Conservation (phyloP, 805 yeast species). For the Kregervanrija pseudodelftensis region DNA sequence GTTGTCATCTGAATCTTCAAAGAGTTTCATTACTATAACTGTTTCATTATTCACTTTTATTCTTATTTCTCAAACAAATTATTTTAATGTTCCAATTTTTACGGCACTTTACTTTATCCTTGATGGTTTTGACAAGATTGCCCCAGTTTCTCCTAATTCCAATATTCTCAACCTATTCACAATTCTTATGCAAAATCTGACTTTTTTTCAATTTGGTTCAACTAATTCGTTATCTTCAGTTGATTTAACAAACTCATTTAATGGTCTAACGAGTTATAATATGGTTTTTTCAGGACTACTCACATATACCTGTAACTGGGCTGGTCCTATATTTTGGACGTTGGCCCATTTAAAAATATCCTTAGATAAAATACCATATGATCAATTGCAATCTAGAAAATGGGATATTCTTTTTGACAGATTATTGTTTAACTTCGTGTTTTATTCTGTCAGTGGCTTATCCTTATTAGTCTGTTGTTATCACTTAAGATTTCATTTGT, state of each 20-base stretch:
- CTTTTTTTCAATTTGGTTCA: slow-evolving; percentile 83
- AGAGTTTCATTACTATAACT: slow-evolving; percentile 29
- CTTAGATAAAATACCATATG: slow-evolving; percentile 4
- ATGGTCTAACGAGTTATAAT: slow-evolving; percentile 71
- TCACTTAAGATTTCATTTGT: slow-evolving; percentile 72
- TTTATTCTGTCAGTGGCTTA: slow-evolving; percentile 53
- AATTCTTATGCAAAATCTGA: slow-evolving; percentile 59
- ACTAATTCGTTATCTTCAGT: slow-evolving; percentile 90
- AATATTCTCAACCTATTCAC: slow-evolving; percentile 26
- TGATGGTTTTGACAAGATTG: slow-evolving; percentile 11
- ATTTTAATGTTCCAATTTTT: slow-evolving; percentile 48
- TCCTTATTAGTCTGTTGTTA: slow-evolving; percentile 64
- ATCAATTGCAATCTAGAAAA: slow-evolving; percentile 16
- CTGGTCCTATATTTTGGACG: slow-evolving; percentile 81
- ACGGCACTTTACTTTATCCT: slow-evolving; percentile 28
- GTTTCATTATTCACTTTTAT: slow-evolving; percentile 32
- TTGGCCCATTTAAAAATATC: slow-evolving; percentile 29
- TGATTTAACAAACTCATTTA: slow-evolving; percentile 86
- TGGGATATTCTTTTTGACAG: slow-evolving; percentile 31
- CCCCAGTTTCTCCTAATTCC: slow-evolving; percentile 8
- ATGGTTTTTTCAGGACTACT: slow-evolving; percentile 66
- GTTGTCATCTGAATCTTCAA: background rate
- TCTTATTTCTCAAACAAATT: slow-evolving; percentile 48
- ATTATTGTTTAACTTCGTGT: slow-evolving; percentile 35
- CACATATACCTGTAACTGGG: slow-evolving; percentile 79